phyloP scores from a whole-genome alignment of 2,329 filamentous ascomycete genomes.

The Echinosphaeria canescens region DNA sequence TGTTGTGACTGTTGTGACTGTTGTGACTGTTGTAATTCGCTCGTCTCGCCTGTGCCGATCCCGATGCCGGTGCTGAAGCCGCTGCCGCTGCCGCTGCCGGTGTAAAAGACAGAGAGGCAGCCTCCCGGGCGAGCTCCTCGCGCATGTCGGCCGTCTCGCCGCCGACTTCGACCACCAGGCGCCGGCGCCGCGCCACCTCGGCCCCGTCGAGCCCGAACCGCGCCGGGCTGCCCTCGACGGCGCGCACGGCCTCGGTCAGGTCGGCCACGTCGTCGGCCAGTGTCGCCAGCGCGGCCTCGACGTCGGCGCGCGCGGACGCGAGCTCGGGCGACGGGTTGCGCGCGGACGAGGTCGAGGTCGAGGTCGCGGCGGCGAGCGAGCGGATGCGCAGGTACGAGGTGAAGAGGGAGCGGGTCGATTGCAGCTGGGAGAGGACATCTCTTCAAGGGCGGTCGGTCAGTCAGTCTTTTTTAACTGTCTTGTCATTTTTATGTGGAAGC shows the following conservation, averaged over 20 bases:
- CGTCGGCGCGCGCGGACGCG: conserved; percentile 50
- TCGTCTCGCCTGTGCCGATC: conserved; percentile 6
- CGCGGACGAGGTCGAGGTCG: conserved; percentile 76
- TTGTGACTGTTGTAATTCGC: too few relatives aligned
- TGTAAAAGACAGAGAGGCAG: too few relatives aligned
- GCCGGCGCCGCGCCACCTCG: conserved; percentile 62
- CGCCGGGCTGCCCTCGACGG: conserved; percentile 71
- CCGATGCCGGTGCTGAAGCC: conserved; percentile 13
- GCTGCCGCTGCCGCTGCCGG: too few relatives aligned
- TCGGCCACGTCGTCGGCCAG: conserved; percentile 74
- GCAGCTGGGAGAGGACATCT: conserved; percentile 72
- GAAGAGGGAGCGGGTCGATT: conserved; percentile 68
- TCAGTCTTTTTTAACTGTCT: too few relatives aligned
- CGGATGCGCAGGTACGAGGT: conserved; percentile 91
- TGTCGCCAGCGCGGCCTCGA: conserved; percentile 39
- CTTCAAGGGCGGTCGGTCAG: conserved; percentile 18
- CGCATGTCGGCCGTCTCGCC: conserved; percentile 80
- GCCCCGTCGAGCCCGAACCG: conserved; percentile 67
- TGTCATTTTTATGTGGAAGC: too few relatives aligned
- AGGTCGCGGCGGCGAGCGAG: conserved; percentile 49
- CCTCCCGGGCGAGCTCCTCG: conserved; percentile 48
- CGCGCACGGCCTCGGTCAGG: conserved; percentile 68
- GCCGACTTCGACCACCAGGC: conserved; percentile 75
- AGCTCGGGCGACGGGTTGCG: conserved; percentile 89
- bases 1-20: too few relatives aligned